phyloP scores from a whole-genome alignment of 768 basidiomycete species.

The Termitomyces sp. region DNA sequence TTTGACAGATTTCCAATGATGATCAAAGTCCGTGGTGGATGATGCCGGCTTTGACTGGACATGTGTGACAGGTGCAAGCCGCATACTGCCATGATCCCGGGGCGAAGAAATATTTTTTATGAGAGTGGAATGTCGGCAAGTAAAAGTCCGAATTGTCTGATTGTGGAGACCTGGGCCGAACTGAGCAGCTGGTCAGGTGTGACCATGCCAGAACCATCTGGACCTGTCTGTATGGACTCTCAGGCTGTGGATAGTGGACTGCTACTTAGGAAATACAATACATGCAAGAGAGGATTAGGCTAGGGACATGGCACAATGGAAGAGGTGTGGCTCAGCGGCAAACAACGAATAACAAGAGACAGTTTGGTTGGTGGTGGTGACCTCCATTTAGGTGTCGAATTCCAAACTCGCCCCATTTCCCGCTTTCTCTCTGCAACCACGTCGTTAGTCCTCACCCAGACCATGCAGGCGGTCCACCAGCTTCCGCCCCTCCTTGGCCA shows the following conservation, averaged over 20 bases:
- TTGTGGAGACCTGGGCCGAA: slow-evolving; percentile 6
- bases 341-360: slow-evolving; percentile 32
- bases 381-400: slow-evolving; percentile 37
- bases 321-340: slow-evolving; percentile 22
- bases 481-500: slow-evolving; percentile 60
- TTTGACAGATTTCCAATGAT: not conserved
- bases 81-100: slow-evolving; percentile 9
- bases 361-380: slow-evolving; percentile 24
- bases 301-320: not conserved
- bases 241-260: not conserved
- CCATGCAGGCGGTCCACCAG: slow-evolving; percentile 73
- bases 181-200: slow-evolving; percentile 10
- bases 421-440: slow-evolving; percentile 40
- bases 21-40: not conserved
- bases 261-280: not conserved
- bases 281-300: not conserved
- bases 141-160: slow-evolving; percentile 15
- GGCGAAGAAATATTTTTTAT: not conserved
- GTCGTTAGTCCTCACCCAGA: slow-evolving; percentile 43
- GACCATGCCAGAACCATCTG: slow-evolving; percentile 8
- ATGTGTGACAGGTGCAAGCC: slow-evolving; percentile 1
- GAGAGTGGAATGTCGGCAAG: slow-evolving; percentile 2
- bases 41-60: not conserved
- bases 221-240: not conserved
- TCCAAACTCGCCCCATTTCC: slow-evolving; percentile 27